Evolutionary conservation across 306 rosid genomes (phyloP).

Genomic region (Betula pendula): DNA sequence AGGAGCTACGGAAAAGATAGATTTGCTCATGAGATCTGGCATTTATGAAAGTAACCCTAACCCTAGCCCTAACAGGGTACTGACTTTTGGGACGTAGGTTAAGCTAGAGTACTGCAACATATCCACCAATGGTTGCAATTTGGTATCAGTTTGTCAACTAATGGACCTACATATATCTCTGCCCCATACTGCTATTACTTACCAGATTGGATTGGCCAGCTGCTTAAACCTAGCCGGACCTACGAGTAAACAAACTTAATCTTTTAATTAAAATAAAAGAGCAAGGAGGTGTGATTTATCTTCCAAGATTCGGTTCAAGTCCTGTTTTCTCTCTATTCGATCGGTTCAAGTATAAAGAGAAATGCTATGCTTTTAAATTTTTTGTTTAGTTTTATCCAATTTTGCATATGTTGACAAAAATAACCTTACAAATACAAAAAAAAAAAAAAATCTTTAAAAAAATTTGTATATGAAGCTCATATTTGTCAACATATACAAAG

Average conservation of each 20-base stretch:
- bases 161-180: constrained; percentile 30
- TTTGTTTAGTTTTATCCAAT: no score
- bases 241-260: constrained; percentile 15
- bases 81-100: constrained; percentile 30
- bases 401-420: no score
- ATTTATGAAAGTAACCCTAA: constrained; percentile 28
- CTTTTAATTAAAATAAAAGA: no score
- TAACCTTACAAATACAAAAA: no score
- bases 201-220: constrained; percentile 28
- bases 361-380: no score
- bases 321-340: constrained; percentile 20
- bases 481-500: no score
- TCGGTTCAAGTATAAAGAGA: no score
- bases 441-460: no score
- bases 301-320: not conserved
- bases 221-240: constrained; percentile 24
- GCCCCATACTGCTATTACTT: constrained; percentile 27
- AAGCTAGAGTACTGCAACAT: constrained; percentile 39
- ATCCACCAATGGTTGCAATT: constrained; percentile 27
- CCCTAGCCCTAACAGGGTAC: constrained; percentile 19
- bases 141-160: constrained; percentile 32
- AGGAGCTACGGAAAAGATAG: constrained; percentile 43
- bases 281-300: no score
- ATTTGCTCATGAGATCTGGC: constrained; percentile 34
- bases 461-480: no score